These are phyloP conservation scores for Pleurotus pulmonarius DNA, from an alignment of 768 basidiomycete genomes.

Conservation along the genomic window DNA sequence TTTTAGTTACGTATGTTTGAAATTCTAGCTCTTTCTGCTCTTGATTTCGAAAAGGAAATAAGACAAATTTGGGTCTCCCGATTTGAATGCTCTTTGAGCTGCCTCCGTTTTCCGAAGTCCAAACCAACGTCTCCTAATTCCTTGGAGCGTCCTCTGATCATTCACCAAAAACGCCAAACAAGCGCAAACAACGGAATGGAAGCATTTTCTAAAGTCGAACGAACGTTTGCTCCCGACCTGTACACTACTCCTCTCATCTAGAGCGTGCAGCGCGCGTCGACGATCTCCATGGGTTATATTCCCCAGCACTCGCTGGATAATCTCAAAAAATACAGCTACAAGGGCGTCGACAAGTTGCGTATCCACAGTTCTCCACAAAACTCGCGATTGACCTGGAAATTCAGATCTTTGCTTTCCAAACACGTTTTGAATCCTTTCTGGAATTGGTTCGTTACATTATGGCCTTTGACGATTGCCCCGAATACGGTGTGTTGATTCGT, in stretches of 20 bases:
- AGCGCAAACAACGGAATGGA: background rate
- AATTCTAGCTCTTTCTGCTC: no score
- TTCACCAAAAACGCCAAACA: background rate
- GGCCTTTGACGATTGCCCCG: constrained; percentile 82
- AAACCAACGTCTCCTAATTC: no score
- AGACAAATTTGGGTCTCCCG: no score
- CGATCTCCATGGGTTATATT: constrained; percentile 46
- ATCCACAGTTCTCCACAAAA: constrained; percentile 6
- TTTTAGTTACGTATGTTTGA: no score
- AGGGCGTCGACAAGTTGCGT: constrained; percentile 55
- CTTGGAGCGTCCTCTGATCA: no score
- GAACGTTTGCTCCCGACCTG: background rate
- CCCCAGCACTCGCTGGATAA: constrained; percentile 53
- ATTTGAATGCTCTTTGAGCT: no score
- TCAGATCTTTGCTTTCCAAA: constrained; percentile 71
- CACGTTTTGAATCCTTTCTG: constrained; percentile 84
- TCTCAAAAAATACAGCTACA: constrained; percentile 66
- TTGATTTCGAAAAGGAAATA: no score
- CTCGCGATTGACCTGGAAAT: background rate
- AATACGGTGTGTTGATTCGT: constrained; percentile 63
- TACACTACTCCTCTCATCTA: background rate
- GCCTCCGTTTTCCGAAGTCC: no score
- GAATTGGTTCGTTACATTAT: constrained; percentile 88
- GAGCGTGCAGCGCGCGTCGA: constrained; percentile 4
- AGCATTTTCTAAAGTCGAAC: background rate